Conservation (phyloP, 1,284 basidiomycete genomes). For the Sanghuangporus baumii region DNA sequence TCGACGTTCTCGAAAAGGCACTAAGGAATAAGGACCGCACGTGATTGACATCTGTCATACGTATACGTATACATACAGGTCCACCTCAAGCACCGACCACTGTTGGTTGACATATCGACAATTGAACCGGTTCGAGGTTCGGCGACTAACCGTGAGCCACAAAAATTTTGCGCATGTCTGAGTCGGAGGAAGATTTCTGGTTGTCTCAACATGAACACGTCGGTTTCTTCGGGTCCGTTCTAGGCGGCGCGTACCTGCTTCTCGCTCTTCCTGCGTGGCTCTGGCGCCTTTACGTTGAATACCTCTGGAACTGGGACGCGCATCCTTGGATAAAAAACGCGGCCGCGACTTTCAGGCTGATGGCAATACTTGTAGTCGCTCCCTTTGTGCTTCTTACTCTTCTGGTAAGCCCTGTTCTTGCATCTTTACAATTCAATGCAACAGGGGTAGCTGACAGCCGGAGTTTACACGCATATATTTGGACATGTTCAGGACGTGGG, state of each 20-base stretch:
- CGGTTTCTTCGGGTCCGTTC: constrained; percentile 20
- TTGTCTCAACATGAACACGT: background rate
- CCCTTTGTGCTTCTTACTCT: constrained; percentile 61
- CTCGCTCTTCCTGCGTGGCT: constrained; percentile 32
- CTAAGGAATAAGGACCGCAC: background rate
- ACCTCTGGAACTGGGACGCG: constrained; percentile 55
- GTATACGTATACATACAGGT: no score
- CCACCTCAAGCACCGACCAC: background rate
- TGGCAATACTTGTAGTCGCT: constrained; percentile 56
- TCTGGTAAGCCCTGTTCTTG: constrained; percentile 41
- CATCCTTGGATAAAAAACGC: constrained; percentile 63
- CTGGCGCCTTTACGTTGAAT: constrained; percentile 54
- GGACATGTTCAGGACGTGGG: constrained; percentile 53
- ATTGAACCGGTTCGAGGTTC: background rate
- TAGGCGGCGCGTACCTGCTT: constrained; percentile 21
- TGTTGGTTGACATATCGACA: background rate
- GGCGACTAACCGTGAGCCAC: background rate
- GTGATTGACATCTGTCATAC: background rate
- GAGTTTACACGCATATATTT: background rate
- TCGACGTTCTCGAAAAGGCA: background rate
- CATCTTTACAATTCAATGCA: background rate
- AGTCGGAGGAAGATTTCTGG: background rate
- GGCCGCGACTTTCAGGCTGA: constrained; percentile 58
- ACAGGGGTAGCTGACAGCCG: background rate
- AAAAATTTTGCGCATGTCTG: background rate